Conservation (phyloP, 768 basidiomycete genomes). For the Hygrophoropsis aurantiaca region DNA sequence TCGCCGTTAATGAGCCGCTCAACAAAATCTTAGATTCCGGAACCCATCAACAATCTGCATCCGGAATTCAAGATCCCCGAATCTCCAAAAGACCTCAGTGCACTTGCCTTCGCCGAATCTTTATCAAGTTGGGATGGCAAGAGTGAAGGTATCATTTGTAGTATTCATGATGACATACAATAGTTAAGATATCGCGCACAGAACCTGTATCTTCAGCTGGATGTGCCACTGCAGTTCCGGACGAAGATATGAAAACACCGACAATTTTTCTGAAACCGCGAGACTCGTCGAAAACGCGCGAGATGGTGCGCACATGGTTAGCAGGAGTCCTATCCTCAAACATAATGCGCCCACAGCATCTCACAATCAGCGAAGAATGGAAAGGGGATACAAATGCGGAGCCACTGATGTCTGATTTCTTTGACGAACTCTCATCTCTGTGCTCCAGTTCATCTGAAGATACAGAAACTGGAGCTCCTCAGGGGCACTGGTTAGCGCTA, state of each 20-base stretch:
- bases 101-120: constrained; percentile 20
- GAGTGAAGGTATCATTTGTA: constrained; percentile 23
- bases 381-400: not conserved
- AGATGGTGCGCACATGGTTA: constrained; percentile 32
- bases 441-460: constrained; percentile 27
- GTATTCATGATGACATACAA: not conserved
- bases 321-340: constrained; percentile 20
- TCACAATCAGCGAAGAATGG: not conserved
- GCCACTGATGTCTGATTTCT: constrained; percentile 17
- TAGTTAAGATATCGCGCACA: not conserved
- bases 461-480: constrained; percentile 29
- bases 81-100: constrained; percentile 17
- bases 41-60: constrained; percentile 30
- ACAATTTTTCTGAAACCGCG: constrained; percentile 20
- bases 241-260: not conserved
- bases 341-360: constrained; percentile 7
- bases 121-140: constrained; percentile 30
- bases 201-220: constrained; percentile 24
- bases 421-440: constrained; percentile 24
- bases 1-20: not conserved
- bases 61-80: constrained; percentile 24
- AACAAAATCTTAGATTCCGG: constrained; percentile 21
- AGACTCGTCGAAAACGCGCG: constrained; percentile 19
- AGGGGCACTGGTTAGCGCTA: constrained; percentile 30
- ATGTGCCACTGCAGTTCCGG: constrained; percentile 6